These are phyloP conservation scores for Gliomastix tumulicola DNA, from an alignment of 2,329 filamentous ascomycete species.

Conservation along the genomic window DNA sequence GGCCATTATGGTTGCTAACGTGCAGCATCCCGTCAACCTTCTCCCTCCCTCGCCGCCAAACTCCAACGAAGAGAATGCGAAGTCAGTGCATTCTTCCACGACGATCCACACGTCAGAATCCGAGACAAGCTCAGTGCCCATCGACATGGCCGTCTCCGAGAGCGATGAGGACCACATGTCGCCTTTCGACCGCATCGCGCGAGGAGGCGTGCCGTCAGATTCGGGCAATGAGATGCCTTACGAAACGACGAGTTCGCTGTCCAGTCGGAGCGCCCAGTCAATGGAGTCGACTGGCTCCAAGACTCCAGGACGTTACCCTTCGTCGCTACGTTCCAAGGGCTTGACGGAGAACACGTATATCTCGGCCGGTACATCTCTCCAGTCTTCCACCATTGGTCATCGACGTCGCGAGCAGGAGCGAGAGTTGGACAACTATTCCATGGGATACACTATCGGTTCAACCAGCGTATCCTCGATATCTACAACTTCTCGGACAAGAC, in stretches of 20 bases:
- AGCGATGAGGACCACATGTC: constrained; percentile 74
- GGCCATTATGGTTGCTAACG: constrained; percentile 73
- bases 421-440: constrained; percentile 48
- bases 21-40: constrained; percentile 75
- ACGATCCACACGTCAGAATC: constrained; percentile 45
- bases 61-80: constrained; percentile 64
- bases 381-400: constrained; percentile 20
- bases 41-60: constrained; percentile 78
- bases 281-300: constrained; percentile 49
- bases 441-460: constrained; percentile 27
- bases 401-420: constrained; percentile 6
- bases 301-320: constrained; percentile 39
- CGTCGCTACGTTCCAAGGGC: constrained; percentile 45
- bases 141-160: constrained; percentile 56
- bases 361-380: constrained; percentile 51
- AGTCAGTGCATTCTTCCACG: constrained; percentile 35
- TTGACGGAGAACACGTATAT: constrained; percentile 62
- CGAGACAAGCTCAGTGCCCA: constrained; percentile 45
- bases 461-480: constrained; percentile 34
- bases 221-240: constrained; percentile 51
- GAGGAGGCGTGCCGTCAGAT: constrained; percentile 57
- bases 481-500: constrained; percentile 37
- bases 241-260: constrained; percentile 60
- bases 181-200: constrained; percentile 67
- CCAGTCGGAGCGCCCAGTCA: constrained; percentile 57